Evolutionary conservation across 371 early-diverging fungal genomes (phyloP).

Genomic region (Syncephalastrum contaminatum): DNA sequence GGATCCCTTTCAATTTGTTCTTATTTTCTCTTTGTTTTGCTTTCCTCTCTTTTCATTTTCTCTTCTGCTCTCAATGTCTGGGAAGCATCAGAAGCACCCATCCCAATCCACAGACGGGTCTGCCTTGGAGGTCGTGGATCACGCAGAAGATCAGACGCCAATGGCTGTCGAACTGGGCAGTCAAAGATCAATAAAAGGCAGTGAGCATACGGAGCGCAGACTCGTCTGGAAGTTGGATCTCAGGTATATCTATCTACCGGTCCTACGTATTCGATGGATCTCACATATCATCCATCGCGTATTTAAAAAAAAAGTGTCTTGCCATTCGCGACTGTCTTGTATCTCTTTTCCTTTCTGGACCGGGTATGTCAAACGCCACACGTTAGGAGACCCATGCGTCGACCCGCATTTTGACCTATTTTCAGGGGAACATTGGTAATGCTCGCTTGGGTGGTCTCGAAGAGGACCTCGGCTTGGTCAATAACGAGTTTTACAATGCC

Average conservation of each 20-base stretch:
- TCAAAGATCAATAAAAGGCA: neutral
- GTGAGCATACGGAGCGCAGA: neutral
- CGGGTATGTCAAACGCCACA: constrained; percentile 5
- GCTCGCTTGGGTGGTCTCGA: constrained; percentile 16
- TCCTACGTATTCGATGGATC: too few relatives aligned
- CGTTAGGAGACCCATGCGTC: neutral
- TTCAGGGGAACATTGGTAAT: constrained; percentile 18
- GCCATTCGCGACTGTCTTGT: constrained; percentile 10
- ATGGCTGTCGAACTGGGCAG: too few relatives aligned
- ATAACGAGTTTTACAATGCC: constrained; percentile 19
- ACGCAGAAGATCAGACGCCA: too few relatives aligned
- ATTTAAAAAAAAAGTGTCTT: constrained; percentile 4
- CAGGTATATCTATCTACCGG: neutral
- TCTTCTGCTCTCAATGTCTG: too few relatives aligned
- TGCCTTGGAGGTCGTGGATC: too few relatives aligned
- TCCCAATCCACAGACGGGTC: too few relatives aligned
- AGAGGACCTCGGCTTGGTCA: constrained; percentile 9
- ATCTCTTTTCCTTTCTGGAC: constrained; percentile 16
- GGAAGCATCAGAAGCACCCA: too few relatives aligned
- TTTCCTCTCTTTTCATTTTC: too few relatives aligned
- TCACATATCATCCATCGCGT: too few relatives aligned
- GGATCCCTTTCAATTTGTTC: too few relatives aligned
- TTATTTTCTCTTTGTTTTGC: too few relatives aligned
- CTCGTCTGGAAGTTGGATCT: constrained; percentile 14
- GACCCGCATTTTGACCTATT: neutral